Base-by-base conservation (phyloP, 116 monocot genomes). In the Iris pallida region DNA sequence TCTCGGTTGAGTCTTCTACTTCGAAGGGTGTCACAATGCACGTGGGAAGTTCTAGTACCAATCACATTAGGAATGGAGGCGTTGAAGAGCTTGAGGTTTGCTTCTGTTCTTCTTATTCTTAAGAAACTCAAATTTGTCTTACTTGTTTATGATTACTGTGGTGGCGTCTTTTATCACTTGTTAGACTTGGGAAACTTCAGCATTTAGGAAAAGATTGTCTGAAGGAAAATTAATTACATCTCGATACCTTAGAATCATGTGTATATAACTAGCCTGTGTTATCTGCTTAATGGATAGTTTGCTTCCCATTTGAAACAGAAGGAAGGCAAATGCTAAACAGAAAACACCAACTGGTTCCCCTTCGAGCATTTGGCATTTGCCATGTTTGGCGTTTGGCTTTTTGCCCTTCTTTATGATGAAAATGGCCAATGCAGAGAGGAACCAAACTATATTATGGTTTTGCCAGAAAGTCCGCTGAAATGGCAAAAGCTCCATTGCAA, bases 51-150 rank as follows among this genome's bases (percentile, higher is more conserved):
- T 14, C 18, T 6, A 42, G 18, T 65, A 13, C 30, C 19, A 61
- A 42, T 65, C 5, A 64, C 64, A 5, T 57, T n/a, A 72, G 60
- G 44, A 82, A 72, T 61, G 74, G 57, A 71, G 57, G 52, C 44
- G 5, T 73, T 0, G 81, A 84, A 76, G 88, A 84, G 64, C 81
- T 88, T 56, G 88, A 88, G 88, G 88, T 88, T 75, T 19, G 20
- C 40, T 65, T 78, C n/a, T 75, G 41, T 1, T 75, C 47, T 70
- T 75, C n/a, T 11, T 10, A 30, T n/a, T 77, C 45, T 59, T 14
- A 58, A 4, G 41, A 7, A 19, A 4, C 4, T 0, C 12, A 15
- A 19, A 20, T 20, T 17, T 20, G 12, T 17, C 5, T 16, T 8
- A n/a, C 13, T 30, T 16, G 8, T 46, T 20, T 73, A 69, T 42